Conservation (phyloP, 2,329 filamentous ascomycete genomes). For the Botrytis elliptica region DNA sequence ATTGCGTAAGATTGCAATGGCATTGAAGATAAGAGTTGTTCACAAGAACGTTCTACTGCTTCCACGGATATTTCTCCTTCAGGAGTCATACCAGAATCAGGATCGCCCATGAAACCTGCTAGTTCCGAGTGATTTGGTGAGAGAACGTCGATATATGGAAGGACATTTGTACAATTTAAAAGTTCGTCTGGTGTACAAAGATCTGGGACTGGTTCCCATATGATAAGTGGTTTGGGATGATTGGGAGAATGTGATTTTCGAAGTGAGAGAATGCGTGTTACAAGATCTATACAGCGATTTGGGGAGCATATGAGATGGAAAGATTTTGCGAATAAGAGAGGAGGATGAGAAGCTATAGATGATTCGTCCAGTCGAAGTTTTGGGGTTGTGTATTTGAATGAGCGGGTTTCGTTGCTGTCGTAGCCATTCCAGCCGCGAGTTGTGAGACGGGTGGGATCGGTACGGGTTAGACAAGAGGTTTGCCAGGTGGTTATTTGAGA, state of each 20-base stretch:
- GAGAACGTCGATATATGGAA: slow-evolving; percentile 61
- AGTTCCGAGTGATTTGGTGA: slow-evolving; percentile 87
- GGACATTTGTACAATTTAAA: slow-evolving; percentile 61
- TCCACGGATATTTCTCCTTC: slow-evolving; percentile 48
- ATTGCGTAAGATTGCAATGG: slow-evolving; percentile 64
- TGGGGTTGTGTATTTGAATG: slow-evolving; percentile 84
- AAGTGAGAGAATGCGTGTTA: slow-evolving; percentile 65
- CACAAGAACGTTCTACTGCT: slow-evolving; percentile 58
- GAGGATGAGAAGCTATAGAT: slow-evolving; percentile 57
- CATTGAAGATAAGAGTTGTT: slow-evolving; percentile 63
- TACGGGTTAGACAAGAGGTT: slow-evolving; percentile 64
- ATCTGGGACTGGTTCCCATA: slow-evolving; percentile 96
- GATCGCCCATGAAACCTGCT: slow-evolving; percentile 73
- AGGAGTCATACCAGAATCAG: slow-evolving; percentile 42
- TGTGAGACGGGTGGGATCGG: slow-evolving; percentile 66
- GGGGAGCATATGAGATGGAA: slow-evolving; percentile 90
- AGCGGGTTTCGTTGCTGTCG: slow-evolving; percentile 63
- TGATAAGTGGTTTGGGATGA: slow-evolving; percentile 64
- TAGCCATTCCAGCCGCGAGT: slow-evolving; percentile 95
- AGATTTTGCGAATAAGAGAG: slow-evolving; percentile 67
- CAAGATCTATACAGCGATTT: slow-evolving; percentile 70
- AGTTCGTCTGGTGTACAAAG: slow-evolving; percentile 71
- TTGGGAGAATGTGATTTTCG: slow-evolving; percentile 45
- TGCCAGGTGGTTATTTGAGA: slow-evolving; percentile 69
- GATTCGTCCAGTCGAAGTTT: slow-evolving; percentile 77